Percentiles rank a stretch among this genome's conserved stretches.
These are phyloP conservation scores for Diplodia seriata DNA, from an alignment of 2,329 filamentous ascomycete species.

Conservation along the genomic window DNA sequence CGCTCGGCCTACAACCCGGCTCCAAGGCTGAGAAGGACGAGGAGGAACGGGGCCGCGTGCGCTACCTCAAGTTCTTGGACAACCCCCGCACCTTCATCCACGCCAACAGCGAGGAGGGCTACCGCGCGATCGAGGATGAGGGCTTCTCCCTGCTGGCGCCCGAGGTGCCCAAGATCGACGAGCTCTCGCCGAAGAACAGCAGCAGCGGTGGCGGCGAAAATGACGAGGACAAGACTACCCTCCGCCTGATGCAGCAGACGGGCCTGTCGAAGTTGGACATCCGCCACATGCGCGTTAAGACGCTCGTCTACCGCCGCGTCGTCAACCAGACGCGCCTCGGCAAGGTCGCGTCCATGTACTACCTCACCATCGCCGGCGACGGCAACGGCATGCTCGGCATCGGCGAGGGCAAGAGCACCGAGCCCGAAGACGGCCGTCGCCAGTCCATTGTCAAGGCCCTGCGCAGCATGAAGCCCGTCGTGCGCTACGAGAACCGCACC, in stretches of 20 bases:
- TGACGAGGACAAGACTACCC: slow-evolving; percentile 49
- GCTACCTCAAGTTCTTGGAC: slow-evolving; percentile 48
- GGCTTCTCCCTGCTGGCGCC: slow-evolving; percentile 55
- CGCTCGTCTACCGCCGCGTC: slow-evolving; percentile 75
- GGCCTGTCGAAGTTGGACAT: slow-evolving; percentile 57
- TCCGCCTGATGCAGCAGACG: slow-evolving; percentile 63
- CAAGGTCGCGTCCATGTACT: slow-evolving; percentile 81
- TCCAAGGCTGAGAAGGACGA: slow-evolving; percentile 46
- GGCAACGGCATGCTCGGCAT: slow-evolving; percentile 83
- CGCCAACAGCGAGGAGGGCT: slow-evolving; percentile 57
- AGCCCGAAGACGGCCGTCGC: slow-evolving; percentile 68
- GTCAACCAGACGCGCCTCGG: slow-evolving; percentile 95
- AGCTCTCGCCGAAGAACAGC: slow-evolving; percentile 45
- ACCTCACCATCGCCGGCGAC: slow-evolving; percentile 85
- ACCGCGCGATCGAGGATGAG: slow-evolving; percentile 58
- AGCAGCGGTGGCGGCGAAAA: slow-evolving; percentile 40
- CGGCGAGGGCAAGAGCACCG: slow-evolving; percentile 87
- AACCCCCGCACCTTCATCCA: slow-evolving; percentile 56
- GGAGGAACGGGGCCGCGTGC: slow-evolving; percentile 53
- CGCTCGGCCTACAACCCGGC: slow-evolving; percentile 11
- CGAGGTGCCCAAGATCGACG: slow-evolving; percentile 57
- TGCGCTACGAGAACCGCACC: slow-evolving; percentile 88
- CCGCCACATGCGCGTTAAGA: slow-evolving; percentile 68
- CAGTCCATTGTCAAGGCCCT: slow-evolving; percentile 85
- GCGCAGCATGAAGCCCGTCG: slow-evolving; percentile 90